phyloP scores from a whole-genome alignment of 2,329 filamentous ascomycete species.

The Tolypocladium album region DNA sequence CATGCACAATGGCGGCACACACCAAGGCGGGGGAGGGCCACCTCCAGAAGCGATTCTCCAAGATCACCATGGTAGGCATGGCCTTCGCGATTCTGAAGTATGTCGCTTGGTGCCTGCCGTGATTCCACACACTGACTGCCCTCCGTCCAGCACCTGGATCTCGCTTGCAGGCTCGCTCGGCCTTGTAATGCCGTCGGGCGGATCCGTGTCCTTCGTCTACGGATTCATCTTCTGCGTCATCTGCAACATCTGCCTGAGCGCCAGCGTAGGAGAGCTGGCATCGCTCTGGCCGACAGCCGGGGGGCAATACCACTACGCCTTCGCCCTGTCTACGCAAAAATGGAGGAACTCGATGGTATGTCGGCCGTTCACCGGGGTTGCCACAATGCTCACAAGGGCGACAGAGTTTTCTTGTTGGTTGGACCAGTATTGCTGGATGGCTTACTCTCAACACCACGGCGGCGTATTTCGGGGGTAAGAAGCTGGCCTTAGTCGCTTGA shows the following conservation, averaged over 20 bases:
- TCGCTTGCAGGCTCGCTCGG: neutral
- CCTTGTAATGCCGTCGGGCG: neutral
- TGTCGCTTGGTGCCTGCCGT: too few relatives aligned
- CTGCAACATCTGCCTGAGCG: neutral
- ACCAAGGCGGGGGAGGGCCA: too few relatives aligned
- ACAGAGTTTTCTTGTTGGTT: neutral
- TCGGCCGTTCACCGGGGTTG: too few relatives aligned
- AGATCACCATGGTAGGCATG: neutral
- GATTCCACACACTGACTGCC: neutral
- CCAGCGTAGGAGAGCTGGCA: neutral
- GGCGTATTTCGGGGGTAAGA: neutral
- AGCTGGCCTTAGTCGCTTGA: neutral
- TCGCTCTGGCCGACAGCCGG: neutral
- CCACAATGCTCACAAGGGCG: too few relatives aligned
- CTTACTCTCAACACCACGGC: neutral
- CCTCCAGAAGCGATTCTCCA: neutral
- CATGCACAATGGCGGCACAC: too few relatives aligned
- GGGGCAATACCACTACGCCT: neutral
- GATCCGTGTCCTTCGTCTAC: neutral
- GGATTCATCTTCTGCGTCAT: neutral
- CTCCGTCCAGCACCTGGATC: neutral
- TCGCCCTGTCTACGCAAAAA: neutral
- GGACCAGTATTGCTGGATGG: neutral
- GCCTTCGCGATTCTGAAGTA: neutral
- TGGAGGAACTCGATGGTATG: neutral